A percentile compares a stretch with the other conserved stretches of the same genome.
phyloP scores from a whole-genome alignment of 129 eudicot species.

The Ambrosia trifida region DNA sequence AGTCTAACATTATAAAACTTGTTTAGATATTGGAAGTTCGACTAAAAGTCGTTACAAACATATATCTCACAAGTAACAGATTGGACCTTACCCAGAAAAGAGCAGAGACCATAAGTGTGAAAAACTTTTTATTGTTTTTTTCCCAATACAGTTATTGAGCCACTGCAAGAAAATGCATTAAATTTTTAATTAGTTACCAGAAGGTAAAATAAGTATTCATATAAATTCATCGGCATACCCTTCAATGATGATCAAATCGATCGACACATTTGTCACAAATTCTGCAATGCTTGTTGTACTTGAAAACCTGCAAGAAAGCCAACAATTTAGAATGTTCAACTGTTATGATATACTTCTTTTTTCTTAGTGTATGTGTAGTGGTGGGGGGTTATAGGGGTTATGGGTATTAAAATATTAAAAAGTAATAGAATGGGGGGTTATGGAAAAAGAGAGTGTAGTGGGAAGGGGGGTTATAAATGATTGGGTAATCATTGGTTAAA shows the following conservation, averaged over 20 bases:
- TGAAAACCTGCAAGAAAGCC: background rate
- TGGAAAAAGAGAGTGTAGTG: too few relatives aligned
- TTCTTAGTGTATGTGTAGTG: too few relatives aligned
- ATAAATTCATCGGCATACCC: conserved; percentile 52
- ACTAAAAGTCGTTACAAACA: conserved; percentile 22
- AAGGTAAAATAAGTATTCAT: background rate
- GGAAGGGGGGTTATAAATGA: too few relatives aligned
- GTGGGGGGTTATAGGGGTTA: too few relatives aligned
- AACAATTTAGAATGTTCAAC: conserved; percentile 3
- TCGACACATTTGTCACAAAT: too few relatives aligned
- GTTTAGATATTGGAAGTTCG: conserved; percentile 40
- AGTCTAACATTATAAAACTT: conserved; percentile 43
- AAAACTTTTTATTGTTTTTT: conserved; percentile 76
- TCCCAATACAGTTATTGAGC: conserved; percentile 95
- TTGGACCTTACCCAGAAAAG: conserved; percentile 75
- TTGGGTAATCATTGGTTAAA: too few relatives aligned
- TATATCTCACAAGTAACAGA: conserved; percentile 7
- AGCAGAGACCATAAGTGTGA: conserved; percentile 89
- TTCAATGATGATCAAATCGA: conserved; percentile 28
- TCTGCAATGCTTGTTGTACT: too few relatives aligned
- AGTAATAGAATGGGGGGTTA: too few relatives aligned
- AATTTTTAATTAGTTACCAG: conserved; percentile 4
- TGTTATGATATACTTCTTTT: background rate
- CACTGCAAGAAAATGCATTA: conserved; percentile 50
- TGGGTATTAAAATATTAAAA: too few relatives aligned